These are phyloP conservation scores for Petasospora rhodanensis DNA, from an alignment of 1,139 yeast genomes.

Conservation along the genomic window DNA sequence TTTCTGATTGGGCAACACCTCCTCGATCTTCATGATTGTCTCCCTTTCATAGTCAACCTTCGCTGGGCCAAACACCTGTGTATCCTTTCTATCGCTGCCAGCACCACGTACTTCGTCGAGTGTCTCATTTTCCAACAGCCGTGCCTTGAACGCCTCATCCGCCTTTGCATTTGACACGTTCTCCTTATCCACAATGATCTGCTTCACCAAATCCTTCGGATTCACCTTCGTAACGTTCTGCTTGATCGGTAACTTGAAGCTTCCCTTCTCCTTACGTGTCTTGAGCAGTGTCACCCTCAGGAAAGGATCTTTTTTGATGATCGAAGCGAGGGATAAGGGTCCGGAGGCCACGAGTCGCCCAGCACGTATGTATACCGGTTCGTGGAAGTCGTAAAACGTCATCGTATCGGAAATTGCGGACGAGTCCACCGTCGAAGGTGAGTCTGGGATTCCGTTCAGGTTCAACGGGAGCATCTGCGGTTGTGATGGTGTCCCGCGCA, in stretches of 20 bases:
- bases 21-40: constrained; percentile 30
- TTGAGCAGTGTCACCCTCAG: constrained; percentile 32
- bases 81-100: constrained; percentile 10
- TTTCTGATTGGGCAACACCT: constrained; percentile 39
- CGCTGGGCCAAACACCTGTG: constrained; percentile 12
- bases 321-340: constrained; percentile 28
- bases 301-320: constrained; percentile 44
- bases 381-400: constrained; percentile 27
- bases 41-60: constrained; percentile 22
- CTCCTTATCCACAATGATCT: constrained; percentile 21
- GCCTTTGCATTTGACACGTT: constrained; percentile 13
- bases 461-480: neutral
- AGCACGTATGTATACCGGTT: constrained; percentile 28
- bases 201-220: constrained; percentile 20
- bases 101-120: constrained; percentile 27
- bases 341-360: constrained; percentile 28
- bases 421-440: constrained; percentile 4
- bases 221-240: constrained; percentile 27
- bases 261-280: constrained; percentile 22
- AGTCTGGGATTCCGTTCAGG: neutral
- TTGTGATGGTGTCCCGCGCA: no score
- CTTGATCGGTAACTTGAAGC: constrained; percentile 12
- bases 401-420: constrained; percentile 12
- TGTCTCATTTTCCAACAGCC: constrained; percentile 32
- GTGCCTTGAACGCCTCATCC: constrained; percentile 27